Evolutionary conservation across 192 early-diverging fungal species (phyloP), one percentile per base, ranked within the genome.

Genomic region (Coemansia sp.): DNA sequence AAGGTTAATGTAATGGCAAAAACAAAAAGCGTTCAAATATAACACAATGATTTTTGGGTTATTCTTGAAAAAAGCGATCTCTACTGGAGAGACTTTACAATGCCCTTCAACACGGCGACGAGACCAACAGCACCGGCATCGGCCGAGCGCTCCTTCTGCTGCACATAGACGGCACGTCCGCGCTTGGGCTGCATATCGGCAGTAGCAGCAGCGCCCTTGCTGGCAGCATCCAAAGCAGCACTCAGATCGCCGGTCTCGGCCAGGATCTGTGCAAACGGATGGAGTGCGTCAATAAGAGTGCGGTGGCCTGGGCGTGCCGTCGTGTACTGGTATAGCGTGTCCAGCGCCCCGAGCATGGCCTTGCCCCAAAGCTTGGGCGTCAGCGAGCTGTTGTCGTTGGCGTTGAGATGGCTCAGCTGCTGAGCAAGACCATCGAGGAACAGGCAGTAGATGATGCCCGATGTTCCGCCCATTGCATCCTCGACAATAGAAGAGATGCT

Each of bases 381-480:
- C n/a, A 76, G 62, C 46, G 73, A 54, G 16, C 26, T 73, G 46
- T 62, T 65, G 67, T 62, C 72, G 32, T 36, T 60, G 40, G 56
- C 70, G 18, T 55, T 52, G 13, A 77, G 62, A 0, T 58, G 49
- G 32, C 65, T 79, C 7, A 90, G 63, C 21, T 85, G 83, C 69
- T 84, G 82, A 1, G 87, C 86, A 19, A 87, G 69, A 1, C 83
- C 88, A 64, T 89, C 88, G 15, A 92, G 74, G 80, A 91, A 90
- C 41, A 88, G 80, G 70, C 93, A 94, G 74, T 91, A 91, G 57
- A 95, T 83, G 42, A 88, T 90, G 16, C 91, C 92, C 0, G 87
- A 88, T 3, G 90, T 92, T 13, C 93, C 93, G 2, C 92, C 92
- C 88, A 92, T 93, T 6, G 82, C 74, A 18, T 84, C 82, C 58